These are phyloP conservation scores for Glycine soja DNA, from an alignment of 306 rosid genomes.

Conservation along the genomic window DNA sequence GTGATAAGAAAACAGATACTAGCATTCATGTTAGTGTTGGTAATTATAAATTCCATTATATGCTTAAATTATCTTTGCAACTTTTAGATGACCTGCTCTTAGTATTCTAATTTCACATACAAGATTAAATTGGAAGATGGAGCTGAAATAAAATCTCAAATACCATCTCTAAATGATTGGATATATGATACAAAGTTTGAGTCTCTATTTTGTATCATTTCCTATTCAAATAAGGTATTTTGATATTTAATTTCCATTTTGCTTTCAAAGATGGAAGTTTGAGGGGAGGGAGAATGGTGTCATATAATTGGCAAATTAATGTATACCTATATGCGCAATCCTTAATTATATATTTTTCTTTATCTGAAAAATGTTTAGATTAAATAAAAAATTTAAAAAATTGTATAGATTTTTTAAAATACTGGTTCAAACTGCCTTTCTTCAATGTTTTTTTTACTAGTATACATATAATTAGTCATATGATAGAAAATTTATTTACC, in stretches of 20 bases:
- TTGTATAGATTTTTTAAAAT: no score
- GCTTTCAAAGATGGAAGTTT: constrained; percentile 32
- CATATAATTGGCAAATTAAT: no score
- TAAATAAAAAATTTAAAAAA: no score
- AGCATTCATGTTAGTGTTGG: constrained; percentile 83
- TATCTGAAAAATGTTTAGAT: no score
- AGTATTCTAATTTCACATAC: constrained; percentile 69
- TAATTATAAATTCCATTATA: constrained; percentile 45
- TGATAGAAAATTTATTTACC: no score
- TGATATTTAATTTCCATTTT: constrained; percentile 39
- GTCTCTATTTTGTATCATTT: constrained; percentile 96
- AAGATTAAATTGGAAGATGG: constrained; percentile 93
- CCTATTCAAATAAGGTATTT: constrained; percentile 83
- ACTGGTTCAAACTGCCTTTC: no score
- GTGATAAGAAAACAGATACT: constrained; percentile 92
- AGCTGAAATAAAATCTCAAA: constrained; percentile 85
- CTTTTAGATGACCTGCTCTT: constrained; percentile 33
- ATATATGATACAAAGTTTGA: constrained; percentile 89
- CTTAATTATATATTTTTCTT: no score
- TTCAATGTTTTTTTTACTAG: no score
- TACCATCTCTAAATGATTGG: constrained; percentile 84
- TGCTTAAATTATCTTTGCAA: constrained; percentile 43
- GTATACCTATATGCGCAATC: no score
- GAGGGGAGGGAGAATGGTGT: constrained; percentile 6
- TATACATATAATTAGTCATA: no score